A percentile compares a stretch with the other conserved stretches of the same genome.
These are phyloP conservation scores for Suhomyces panamericanus DNA, from an alignment of 1,139 yeast species.

Conservation along the genomic window DNA sequence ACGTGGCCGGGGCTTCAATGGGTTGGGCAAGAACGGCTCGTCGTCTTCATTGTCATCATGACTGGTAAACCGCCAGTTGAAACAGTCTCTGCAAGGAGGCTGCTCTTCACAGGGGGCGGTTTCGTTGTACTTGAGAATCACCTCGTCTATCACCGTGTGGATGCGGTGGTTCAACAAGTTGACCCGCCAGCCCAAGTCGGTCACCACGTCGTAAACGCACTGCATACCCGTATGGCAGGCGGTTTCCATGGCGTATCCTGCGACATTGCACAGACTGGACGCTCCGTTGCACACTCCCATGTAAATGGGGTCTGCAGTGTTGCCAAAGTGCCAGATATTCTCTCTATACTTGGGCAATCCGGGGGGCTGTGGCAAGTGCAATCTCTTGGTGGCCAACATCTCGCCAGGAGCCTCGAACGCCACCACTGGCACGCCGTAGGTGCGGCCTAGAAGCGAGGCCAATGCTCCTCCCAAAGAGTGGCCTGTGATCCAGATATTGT, in stretches of 20 bases:
- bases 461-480: slow-evolving; percentile 95
- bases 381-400: slow-evolving; percentile 71
- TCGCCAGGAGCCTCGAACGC: slow-evolving; percentile 96
- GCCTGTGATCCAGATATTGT: slow-evolving; percentile 86
- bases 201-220: slow-evolving; percentile 88
- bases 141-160: slow-evolving; percentile 85
- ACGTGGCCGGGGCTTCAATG: slow-evolving; percentile 28
- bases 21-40: slow-evolving; percentile 42
- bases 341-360: slow-evolving; percentile 79
- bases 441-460: slow-evolving; percentile 78
- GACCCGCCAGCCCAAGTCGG: slow-evolving; percentile 89
- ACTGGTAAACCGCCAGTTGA: slow-evolving; percentile 80
- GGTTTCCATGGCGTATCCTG: slow-evolving; percentile 97
- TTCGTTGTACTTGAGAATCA: slow-evolving; percentile 67
- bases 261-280: slow-evolving; percentile 83
- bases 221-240: slow-evolving; percentile 90
- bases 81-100: slow-evolving; percentile 86
- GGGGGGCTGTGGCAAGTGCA: slow-evolving; percentile 92
- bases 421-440: slow-evolving; percentile 87
- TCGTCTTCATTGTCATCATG: slow-evolving; percentile 46
- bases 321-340: slow-evolving; percentile 93
- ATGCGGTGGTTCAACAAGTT: slow-evolving; percentile 86
- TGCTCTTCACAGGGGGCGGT: slow-evolving; percentile 76
- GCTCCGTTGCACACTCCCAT: slow-evolving; percentile 99
- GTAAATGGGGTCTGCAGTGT: slow-evolving; percentile 94